phyloP scores from a whole-genome alignment of 1,284 basidiomycete species.

The Leucoagaricus sp. region DNA sequence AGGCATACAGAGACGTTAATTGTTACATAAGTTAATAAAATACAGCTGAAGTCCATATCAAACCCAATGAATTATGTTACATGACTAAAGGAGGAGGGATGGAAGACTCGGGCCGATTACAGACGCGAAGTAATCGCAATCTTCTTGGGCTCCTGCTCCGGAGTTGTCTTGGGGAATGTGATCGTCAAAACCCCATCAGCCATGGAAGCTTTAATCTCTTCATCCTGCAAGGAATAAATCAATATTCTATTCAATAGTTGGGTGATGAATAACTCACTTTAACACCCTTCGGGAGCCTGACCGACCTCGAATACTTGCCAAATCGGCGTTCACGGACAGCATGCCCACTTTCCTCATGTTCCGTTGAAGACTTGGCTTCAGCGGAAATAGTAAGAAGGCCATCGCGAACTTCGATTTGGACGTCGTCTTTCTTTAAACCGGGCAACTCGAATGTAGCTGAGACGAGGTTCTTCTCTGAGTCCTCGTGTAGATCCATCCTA shows the following conservation, averaged over 20 bases:
- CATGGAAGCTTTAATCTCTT: conserved; percentile 45
- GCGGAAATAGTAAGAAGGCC: conserved; percentile 8
- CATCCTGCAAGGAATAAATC: conserved; percentile 32
- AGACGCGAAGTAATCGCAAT: no score
- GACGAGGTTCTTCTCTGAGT: conserved; percentile 38
- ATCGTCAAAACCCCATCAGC: conserved; percentile 45
- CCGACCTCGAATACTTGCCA: conserved; percentile 16
- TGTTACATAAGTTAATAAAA: no score
- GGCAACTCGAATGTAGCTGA: conserved; percentile 43
- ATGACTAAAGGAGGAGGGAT: no score
- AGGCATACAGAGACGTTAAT: no score
- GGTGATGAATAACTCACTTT: conserved; percentile 2
- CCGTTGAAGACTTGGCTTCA: conserved; percentile 9
- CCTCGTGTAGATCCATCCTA: conserved; percentile 53
- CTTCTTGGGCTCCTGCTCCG: conserved; percentile 16
- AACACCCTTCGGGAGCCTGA: conserved; percentile 12
- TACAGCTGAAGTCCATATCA: no score
- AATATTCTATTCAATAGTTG: neutral
- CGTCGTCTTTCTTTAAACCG: conserved; percentile 14
- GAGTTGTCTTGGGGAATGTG: conserved; percentile 41
- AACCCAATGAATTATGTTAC: no score
- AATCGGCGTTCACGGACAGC: conserved; percentile 14
- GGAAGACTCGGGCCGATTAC: no score
- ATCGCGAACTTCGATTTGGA: conserved; percentile 11
- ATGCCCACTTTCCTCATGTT: conserved; percentile 9